Percentiles rank a stretch among this genome's conserved stretches.
These are phyloP conservation scores for Ophioceras dolichostomum DNA, from an alignment of 2,329 filamentous ascomycete species.

Conservation along the genomic window DNA sequence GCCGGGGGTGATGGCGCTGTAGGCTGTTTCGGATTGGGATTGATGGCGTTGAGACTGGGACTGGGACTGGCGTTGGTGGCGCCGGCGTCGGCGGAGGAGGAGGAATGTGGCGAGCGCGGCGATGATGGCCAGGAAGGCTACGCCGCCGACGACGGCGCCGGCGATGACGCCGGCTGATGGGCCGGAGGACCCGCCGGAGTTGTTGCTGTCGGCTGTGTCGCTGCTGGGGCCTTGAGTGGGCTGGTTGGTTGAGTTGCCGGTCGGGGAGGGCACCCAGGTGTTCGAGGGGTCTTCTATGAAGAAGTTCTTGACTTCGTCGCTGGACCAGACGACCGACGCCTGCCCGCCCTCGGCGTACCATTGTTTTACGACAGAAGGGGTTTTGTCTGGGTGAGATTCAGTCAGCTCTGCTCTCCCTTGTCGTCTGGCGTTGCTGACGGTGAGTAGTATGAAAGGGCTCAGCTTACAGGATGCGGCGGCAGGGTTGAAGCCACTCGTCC, in stretches of 20 bases:
- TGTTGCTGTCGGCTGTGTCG: not conserved
- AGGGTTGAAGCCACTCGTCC: slow-evolving; percentile 21
- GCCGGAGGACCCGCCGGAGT: not conserved
- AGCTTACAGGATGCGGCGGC: slow-evolving; percentile 13
- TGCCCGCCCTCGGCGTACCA: slow-evolving; percentile 20
- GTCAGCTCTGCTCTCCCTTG: no score
- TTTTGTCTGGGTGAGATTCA: no score
- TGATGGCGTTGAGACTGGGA: no score
- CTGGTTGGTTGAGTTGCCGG: not conserved
- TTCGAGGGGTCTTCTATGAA: slow-evolving; percentile 7
- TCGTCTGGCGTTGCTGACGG: no score
- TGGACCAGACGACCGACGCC: slow-evolving; percentile 13
- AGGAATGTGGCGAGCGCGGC: not conserved
- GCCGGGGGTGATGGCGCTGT: no score
- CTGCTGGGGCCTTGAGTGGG: no score
- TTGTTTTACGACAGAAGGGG: slow-evolving; percentile 11
- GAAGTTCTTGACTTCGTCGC: slow-evolving; percentile 11
- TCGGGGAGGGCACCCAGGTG: no score
- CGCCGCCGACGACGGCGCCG: not conserved
- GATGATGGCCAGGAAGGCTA: not conserved
- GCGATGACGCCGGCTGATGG: not conserved
- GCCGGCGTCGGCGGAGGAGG: not conserved
- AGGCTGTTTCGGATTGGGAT: no score
- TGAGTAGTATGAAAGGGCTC: no score
- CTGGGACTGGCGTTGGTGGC: slow-evolving; percentile 5